Percentiles rank a stretch among this genome's conserved stretches.
These are phyloP conservation scores for Colletotrichum cuscutae DNA, from an alignment of 2,329 filamentous ascomycete genomes.

Conservation along the genomic window DNA sequence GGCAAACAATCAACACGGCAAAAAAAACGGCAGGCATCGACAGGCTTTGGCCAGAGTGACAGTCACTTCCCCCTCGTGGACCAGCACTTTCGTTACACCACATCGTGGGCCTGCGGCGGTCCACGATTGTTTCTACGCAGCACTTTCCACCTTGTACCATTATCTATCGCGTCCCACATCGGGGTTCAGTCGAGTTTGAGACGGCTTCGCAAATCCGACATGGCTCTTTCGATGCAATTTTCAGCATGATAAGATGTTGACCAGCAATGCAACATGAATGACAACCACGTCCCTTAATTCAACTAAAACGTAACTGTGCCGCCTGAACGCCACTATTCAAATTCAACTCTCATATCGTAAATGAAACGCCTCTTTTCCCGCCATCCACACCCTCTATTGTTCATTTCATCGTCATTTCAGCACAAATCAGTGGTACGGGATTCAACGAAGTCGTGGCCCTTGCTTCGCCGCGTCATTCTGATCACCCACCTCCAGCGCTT, in stretches of 20 bases:
- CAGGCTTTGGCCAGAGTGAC: conserved; percentile 35
- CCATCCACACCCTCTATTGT: conserved; percentile 18
- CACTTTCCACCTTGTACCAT: conserved; percentile 37
- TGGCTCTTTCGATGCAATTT: conserved; percentile 34
- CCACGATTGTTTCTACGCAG: conserved; percentile 31
- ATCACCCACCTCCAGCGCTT: not conserved
- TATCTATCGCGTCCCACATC: conserved; percentile 35
- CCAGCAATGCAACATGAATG: conserved; percentile 37
- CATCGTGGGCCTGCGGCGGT: conserved; percentile 23
- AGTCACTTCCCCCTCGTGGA: conserved; percentile 33
- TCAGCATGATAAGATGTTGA: conserved; percentile 38
- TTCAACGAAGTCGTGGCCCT: not conserved
- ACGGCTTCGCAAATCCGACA: conserved; percentile 36
- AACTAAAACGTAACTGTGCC: conserved; percentile 37
- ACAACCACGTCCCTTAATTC: conserved; percentile 34
- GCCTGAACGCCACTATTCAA: conserved; percentile 32
- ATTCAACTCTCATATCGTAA: conserved; percentile 27
- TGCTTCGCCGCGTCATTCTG: not conserved
- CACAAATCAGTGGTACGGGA: not conserved
- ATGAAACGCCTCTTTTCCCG: conserved; percentile 30
- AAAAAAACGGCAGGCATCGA: conserved; percentile 35
- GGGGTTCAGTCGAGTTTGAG: conserved; percentile 34
- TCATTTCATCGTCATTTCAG: conserved; percentile 14
- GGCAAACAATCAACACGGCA: conserved; percentile 37
- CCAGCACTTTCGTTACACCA: conserved; percentile 36